phyloP scores from a whole-genome alignment of 495 filamentous ascomycete genomes.

The Penicillium silybi region DNA sequence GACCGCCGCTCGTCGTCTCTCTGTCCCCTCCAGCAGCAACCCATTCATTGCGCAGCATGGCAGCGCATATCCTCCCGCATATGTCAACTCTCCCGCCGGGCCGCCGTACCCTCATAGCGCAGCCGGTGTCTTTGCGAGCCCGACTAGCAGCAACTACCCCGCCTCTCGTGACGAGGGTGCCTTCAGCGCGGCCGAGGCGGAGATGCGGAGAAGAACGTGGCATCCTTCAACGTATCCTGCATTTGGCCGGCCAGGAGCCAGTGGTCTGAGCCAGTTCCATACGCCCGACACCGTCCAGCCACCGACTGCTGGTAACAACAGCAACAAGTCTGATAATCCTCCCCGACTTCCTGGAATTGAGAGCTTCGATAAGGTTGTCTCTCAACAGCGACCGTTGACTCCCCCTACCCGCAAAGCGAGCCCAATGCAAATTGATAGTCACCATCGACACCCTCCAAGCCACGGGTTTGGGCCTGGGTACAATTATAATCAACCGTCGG shows the following conservation, averaged over 20 bases:
- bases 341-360: constrained; percentile 82
- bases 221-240: constrained; percentile 70
- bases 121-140: constrained; percentile 62
- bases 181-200: constrained; percentile 61
- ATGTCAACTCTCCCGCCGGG: constrained; percentile 46
- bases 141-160: constrained; percentile 63
- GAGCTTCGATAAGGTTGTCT: constrained; percentile 71
- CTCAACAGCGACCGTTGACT: constrained; percentile 53
- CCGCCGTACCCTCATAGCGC: constrained; percentile 48
- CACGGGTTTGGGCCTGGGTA: constrained; percentile 36
- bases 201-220: constrained; percentile 82
- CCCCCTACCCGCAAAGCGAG: constrained; percentile 61
- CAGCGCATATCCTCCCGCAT: constrained; percentile 50
- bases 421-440: constrained; percentile 65
- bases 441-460: constrained; percentile 32
- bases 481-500: constrained; percentile 44
- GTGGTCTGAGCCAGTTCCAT: constrained; percentile 54
- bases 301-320: constrained; percentile 46
- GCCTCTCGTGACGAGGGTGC: constrained; percentile 62
- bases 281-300: constrained; percentile 55
- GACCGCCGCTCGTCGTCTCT: constrained; percentile 70
- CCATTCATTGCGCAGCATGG: constrained; percentile 69
- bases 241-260: constrained; percentile 59
- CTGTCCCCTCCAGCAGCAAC: constrained; percentile 71
- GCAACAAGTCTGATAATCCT: constrained; percentile 42